phyloP scores from a whole-genome alignment of 768 basidiomycete species.

The Hericium rajendrae region DNA sequence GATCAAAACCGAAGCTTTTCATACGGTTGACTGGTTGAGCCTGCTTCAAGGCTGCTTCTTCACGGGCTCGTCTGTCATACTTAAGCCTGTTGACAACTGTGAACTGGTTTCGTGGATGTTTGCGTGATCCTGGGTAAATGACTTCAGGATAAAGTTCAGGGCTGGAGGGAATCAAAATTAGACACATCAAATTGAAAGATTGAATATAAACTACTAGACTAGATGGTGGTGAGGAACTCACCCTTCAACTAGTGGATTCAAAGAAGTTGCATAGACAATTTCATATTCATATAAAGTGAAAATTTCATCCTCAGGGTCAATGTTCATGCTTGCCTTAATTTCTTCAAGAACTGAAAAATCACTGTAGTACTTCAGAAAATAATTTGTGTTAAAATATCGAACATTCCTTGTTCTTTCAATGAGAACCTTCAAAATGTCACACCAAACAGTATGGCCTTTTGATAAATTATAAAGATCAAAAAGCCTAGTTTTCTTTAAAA shows the following conservation, averaged over 20 bases:
- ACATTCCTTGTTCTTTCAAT: background rate
- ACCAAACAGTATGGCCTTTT: background rate
- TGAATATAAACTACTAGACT: background rate
- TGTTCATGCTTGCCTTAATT: background rate
- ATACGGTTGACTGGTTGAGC: too few species aligned
- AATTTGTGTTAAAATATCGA: background rate
- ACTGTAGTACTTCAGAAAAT: background rate
- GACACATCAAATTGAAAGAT: too few species aligned
- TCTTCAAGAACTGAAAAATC: background rate
- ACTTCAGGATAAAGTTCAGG: too few species aligned
- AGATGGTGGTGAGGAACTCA: background rate
- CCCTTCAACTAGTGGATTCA: background rate
- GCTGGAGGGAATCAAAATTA: too few species aligned
- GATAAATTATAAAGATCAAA: too few species aligned
- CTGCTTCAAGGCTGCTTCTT: too few species aligned
- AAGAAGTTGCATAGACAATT: background rate
- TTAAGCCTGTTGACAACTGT: too few species aligned
- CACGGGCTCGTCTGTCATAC: too few species aligned
- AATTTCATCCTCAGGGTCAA: background rate
- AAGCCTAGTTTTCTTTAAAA: too few species aligned
- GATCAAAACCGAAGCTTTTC: too few species aligned
- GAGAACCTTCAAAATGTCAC: background rate
- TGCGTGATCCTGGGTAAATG: too few species aligned
- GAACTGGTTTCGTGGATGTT: too few species aligned
- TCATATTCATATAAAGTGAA: background rate